These are phyloP conservation scores for Dactylellina sp. DNA, from an alignment of 2,329 filamentous ascomycete species.

Conservation along the genomic window DNA sequence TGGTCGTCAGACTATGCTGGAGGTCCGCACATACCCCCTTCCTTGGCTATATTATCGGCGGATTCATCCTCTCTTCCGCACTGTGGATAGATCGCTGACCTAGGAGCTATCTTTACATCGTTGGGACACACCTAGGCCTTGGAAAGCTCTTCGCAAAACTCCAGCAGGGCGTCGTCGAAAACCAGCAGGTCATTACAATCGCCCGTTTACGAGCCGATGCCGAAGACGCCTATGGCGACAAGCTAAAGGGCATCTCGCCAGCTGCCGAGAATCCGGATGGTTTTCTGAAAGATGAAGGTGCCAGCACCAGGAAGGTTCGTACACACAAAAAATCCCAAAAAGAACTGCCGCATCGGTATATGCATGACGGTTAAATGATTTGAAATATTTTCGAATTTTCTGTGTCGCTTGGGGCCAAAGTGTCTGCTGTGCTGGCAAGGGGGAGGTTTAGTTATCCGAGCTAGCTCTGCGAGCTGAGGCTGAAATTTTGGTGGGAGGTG, in stretches of 20 bases:
- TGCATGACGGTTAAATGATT: slow-evolving; percentile 5
- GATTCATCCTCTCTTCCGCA: slow-evolving; percentile 29
- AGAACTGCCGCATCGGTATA: no score
- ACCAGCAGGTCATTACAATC: slow-evolving; percentile 91
- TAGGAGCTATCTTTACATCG: slow-evolving; percentile 28
- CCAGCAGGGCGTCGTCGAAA: slow-evolving; percentile 94
- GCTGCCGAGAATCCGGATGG: slow-evolving; percentile 85
- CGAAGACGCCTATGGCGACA: slow-evolving; percentile 87
- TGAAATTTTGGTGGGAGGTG: slow-evolving; percentile 40
- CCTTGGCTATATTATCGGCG: background rate
- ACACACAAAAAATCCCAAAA: slow-evolving; percentile 2
- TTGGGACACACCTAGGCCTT: slow-evolving; percentile 70
- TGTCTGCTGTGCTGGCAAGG: slow-evolving; percentile 40
- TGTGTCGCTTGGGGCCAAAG: background rate
- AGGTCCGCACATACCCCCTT: slow-evolving; percentile 69
- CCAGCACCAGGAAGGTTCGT: slow-evolving; percentile 88
- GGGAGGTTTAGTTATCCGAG: slow-evolving; percentile 12
- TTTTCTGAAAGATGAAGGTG: slow-evolving; percentile 91
- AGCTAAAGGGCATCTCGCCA: slow-evolving; percentile 82
- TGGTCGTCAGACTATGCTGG: slow-evolving; percentile 98
- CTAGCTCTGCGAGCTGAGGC: slow-evolving; percentile 49
- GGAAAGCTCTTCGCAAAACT: slow-evolving; percentile 96
- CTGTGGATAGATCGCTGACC: slow-evolving; percentile 32
- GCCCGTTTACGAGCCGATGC: slow-evolving; percentile 95
- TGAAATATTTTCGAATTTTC: slow-evolving; percentile 12